Evolutionary conservation across 2,329 filamentous ascomycete species (phyloP), one percentile per base, ranked within the genome.

Genomic region (Sporothrix pseudoabietina): DNA sequence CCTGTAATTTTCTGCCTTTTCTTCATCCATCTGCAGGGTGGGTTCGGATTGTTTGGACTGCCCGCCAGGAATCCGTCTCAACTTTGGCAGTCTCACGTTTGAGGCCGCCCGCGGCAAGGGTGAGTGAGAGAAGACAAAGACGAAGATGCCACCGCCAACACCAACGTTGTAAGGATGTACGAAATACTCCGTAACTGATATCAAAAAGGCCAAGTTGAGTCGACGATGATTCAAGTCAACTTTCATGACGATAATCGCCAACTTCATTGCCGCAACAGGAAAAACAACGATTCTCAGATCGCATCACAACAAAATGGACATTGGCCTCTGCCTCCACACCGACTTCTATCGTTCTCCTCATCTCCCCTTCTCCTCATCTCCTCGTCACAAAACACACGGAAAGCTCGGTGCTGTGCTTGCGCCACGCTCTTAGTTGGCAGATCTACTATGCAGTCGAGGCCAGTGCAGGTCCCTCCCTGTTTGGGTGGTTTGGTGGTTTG

Each of bases 61-160:
- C 10, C 44, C 44, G 47, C 65, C 61, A 52, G 49, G 49, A 39
- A 41, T 69, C 68, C 68, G 68, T 70, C 68, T 70, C 68, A 70
- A 59, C 68, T 70, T 59, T 52, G 65, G 19, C 47, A 52, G 69
- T 54, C 26, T 63, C 57, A 52, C 54, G 55, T 71, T 32, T 65
- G 69, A 71, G 55, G 69, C 69, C 57, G 57, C 55, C 69, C 30
- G 57, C 44, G 19, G 66, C 39, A 69, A 69, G 66, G 44, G 32
- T 44, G 22, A 69, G 26, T 30, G 30, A 26, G 22, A 16, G 2
- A 10, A 32, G 9, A 26, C 1, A n/a, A 32, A 49, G 41, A 32
- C 22, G 22, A 55, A 55, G 1, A 26, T 2, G 52, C 9, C 6
- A 55, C 4, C 22, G 30, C n/a, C n/a, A 26, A 52, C 12, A 44